These are phyloP conservation scores for Fusarium sp. DNA, from an alignment of 2,329 filamentous ascomycete genomes.

Conservation along the genomic window DNA sequence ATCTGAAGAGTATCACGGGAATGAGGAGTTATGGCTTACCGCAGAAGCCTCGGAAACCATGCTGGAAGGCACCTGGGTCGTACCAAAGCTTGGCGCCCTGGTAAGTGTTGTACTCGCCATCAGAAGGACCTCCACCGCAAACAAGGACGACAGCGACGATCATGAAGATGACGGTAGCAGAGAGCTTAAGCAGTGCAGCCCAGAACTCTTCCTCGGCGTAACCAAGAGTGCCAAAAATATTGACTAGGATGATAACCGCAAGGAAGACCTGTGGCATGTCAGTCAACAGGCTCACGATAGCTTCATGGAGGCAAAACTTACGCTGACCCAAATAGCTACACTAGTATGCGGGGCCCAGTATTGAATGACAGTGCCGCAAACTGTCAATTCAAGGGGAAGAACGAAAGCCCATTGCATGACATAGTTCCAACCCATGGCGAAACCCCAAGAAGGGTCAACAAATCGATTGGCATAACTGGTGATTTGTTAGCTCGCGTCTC, in stretches of 20 bases:
- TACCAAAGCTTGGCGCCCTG: constrained; percentile 62
- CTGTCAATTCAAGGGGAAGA: constrained; percentile 59
- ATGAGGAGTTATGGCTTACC: constrained; percentile 51
- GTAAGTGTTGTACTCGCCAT: constrained; percentile 56
- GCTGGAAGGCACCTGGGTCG: constrained; percentile 67
- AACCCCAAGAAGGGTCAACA: constrained; percentile 61
- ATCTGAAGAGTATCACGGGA: rapidly evolving
- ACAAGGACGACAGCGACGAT: constrained; percentile 68
- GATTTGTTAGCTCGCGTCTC: not conserved
- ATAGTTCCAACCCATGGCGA: constrained; percentile 59
- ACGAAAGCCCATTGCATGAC: constrained; percentile 58
- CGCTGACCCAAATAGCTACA: constrained; percentile 63
- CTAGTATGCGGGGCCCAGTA: constrained; percentile 59
- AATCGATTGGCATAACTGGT: constrained; percentile 61
- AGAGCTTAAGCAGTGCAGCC: constrained; percentile 65
- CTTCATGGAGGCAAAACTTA: not conserved
- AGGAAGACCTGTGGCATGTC: constrained; percentile 56
- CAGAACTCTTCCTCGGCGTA: constrained; percentile 70
- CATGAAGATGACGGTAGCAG: constrained; percentile 70
- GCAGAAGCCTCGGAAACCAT: constrained; percentile 80
- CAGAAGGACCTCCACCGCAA: constrained; percentile 66
- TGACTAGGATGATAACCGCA: constrained; percentile 60
- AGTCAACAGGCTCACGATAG: not conserved
- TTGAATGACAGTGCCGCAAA: constrained; percentile 58
- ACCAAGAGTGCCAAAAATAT: constrained; percentile 65